Base-by-base conservation (phyloP, 192 early-diverging fungal species). In the Coemansia sp. region DNA sequence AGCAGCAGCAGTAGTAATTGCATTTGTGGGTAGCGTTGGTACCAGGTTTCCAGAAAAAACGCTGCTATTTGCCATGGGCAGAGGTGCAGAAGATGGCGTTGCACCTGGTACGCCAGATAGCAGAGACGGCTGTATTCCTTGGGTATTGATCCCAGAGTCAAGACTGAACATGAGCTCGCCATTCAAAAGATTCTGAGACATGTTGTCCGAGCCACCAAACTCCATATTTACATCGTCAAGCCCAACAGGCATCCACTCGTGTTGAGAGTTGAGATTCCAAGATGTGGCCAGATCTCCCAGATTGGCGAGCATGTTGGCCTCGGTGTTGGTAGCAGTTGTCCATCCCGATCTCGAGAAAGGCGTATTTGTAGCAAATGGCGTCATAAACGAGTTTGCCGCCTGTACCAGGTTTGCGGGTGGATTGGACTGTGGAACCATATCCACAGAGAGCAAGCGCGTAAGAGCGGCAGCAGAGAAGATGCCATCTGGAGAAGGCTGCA, bases 231-330 rank as follows among this genome's bases (percentile, higher is more conserved):
- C 12, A 20, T 74, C 77, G 21, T 40, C 60, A 51, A 71, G 63
- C 1, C 60, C 67, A 25, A 74, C 56, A 9, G 72, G 72, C 60
- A 74, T 61, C 77, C 71, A 71, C 37, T 68, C 72, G 8, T 46
- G 55, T 18, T 57, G 40, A 2, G 64, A 45, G 12, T 43, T 57
- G 10, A 30, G 15, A 12, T 68, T 63, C 18, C 51, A 67, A 2
- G 62, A 60, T 13, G 64, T 28, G 0, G 72, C 68, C 52, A 71
- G 16, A 46, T 63, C 69, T 26, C 78, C 78, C 7, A 80, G 68
- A 20, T 71, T 75, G 8, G 78, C 78, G 23, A 80, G 55, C 66
- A 80, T 64, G 59, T 52, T 67, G 25, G 78, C 78, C 28, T 80
- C 78, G 1, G 72, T 63, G 59, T 71, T 80, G 23, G 48, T 58